Evolutionary conservation across 169 alveolate species (phyloP).

Genomic region (Cryptosporidium sp.): DNA sequence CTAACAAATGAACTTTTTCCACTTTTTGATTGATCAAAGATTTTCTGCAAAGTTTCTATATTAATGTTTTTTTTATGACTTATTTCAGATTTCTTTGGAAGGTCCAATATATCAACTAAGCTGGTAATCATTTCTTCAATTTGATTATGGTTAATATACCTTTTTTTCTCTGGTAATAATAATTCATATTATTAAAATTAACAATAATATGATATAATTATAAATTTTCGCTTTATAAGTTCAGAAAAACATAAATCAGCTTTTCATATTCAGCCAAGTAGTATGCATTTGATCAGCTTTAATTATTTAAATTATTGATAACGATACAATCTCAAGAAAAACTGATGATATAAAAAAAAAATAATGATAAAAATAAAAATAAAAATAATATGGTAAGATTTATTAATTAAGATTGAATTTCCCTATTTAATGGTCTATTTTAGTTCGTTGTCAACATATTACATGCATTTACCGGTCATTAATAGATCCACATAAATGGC

Average conservation of each 20-base stretch:
- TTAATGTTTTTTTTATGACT: neutral
- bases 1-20: too few species aligned
- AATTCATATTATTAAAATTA: neutral
- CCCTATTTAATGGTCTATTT: neutral
- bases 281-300: neutral
- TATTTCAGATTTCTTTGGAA: conserved; percentile 37
- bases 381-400: neutral
- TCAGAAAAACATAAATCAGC: neutral
- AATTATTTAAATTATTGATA: neutral
- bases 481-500: conserved; percentile 71
- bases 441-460: neutral
- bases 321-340: neutral
- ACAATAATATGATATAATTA: neutral
- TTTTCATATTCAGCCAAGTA: neutral
- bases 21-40: neutral
- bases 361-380: neutral
- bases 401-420: neutral
- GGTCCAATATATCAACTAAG: conserved; percentile 27
- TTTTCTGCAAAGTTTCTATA: conserved; percentile 1
- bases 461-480: conserved; percentile 44
- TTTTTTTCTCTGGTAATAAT: neutral
- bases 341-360: too few species aligned
- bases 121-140: conserved; percentile 19
- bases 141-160: neutral
- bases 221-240: neutral